A percentile compares a stretch with the other conserved stretches of the same genome.
These are phyloP conservation scores for Pelargonium australe DNA, from an alignment of 441 rosid genomes.

Conservation along the genomic window DNA sequence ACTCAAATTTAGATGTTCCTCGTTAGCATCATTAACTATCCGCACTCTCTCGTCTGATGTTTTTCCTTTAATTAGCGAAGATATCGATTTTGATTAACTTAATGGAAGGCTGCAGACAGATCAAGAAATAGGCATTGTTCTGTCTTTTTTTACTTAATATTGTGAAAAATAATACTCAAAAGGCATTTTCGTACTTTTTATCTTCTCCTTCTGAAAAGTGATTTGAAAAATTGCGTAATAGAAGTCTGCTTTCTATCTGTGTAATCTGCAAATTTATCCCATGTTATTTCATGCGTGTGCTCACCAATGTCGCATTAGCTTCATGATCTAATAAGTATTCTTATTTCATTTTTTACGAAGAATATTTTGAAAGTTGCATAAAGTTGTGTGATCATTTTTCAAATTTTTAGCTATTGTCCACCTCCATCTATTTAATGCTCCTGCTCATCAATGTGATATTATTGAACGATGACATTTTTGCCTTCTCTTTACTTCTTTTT, in stretches of 20 bases:
- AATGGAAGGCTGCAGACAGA: not conserved
- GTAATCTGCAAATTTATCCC: too few species aligned
- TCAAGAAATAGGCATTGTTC: not conserved
- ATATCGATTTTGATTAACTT: not conserved
- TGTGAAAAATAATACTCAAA: not conserved
- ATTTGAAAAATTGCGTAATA: not conserved
- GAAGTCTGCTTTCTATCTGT: not conserved
- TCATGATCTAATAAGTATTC: too few species aligned
- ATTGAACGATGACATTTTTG: not conserved
- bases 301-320: too few species aligned
- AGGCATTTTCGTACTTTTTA: not conserved
- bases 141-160: not conserved
- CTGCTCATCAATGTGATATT: not conserved
- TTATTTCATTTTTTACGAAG: too few species aligned
- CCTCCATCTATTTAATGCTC: not conserved
- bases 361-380: too few species aligned
- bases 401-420: not conserved
- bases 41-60: not conserved
- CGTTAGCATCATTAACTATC: slow-evolving; percentile 1
- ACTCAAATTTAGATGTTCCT: not conserved
- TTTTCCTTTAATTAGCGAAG: not conserved
- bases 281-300: too few species aligned
- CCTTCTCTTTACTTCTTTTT: not conserved
- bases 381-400: too few species aligned
- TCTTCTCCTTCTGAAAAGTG: too few species aligned